A percentile compares a stretch with the other conserved stretches of the same genome.
Evolutionary conservation across 108 stramenopile species (phyloP).

Genomic region (Skeletonema menzelii): DNA sequence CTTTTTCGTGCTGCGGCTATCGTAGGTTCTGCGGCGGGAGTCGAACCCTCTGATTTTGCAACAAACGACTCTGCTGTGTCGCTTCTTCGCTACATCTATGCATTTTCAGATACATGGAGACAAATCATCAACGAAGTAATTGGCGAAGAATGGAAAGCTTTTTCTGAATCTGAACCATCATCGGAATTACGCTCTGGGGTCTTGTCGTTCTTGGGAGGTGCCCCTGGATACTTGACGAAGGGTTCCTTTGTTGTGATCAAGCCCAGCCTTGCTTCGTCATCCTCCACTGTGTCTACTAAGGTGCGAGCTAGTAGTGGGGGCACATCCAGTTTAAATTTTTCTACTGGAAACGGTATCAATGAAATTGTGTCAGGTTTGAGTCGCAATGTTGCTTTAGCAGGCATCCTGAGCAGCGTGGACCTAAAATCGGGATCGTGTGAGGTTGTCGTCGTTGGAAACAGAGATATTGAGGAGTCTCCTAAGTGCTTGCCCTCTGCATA

Average conservation of each 20-base stretch:
- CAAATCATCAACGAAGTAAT: slow-evolving; percentile 21
- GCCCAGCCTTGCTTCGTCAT: slow-evolving; percentile 60
- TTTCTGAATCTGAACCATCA: background rate
- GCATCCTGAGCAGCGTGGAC: slow-evolving; percentile 77
- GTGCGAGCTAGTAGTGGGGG: slow-evolving; percentile 8
- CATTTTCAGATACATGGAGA: slow-evolving; percentile 22
- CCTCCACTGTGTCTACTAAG: slow-evolving; percentile 44
- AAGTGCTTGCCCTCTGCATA: background rate
- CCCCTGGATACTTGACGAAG: slow-evolving; percentile 24
- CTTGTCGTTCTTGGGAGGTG: slow-evolving; percentile 73
- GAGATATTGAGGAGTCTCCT: slow-evolving; percentile 4
- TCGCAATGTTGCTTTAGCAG: slow-evolving; percentile 58
- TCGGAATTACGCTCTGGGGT: slow-evolving; percentile 36
- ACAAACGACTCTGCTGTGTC: slow-evolving; percentile 43
- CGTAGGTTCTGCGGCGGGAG: slow-evolving; percentile 3
- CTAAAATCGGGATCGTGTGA: slow-evolving; percentile 72
- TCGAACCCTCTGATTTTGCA: background rate
- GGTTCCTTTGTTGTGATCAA: slow-evolving; percentile 72
- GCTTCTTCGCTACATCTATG: slow-evolving; percentile 60
- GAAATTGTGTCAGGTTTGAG: slow-evolving; percentile 73
- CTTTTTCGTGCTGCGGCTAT: slow-evolving; percentile 56
- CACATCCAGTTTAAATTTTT: slow-evolving; percentile 46
- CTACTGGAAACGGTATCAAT: slow-evolving; percentile 76
- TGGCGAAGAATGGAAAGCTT: background rate
- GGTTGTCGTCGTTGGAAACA: slow-evolving; percentile 55